These are phyloP conservation scores for Pseudogymnoascus sp. DNA, from an alignment of 2,329 filamentous ascomycete genomes.

Conservation along the genomic window DNA sequence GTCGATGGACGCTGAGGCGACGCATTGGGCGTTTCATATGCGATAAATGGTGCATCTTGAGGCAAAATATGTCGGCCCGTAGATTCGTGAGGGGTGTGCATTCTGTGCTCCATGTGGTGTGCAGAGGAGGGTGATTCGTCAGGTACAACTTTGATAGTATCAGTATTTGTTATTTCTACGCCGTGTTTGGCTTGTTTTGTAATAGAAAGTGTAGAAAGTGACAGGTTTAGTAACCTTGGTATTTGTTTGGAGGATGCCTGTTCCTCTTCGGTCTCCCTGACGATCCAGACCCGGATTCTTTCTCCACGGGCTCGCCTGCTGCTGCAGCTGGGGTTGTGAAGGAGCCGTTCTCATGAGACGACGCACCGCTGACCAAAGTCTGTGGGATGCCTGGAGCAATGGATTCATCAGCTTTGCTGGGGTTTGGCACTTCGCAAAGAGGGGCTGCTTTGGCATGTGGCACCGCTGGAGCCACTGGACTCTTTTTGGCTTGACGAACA, in stretches of 20 bases:
- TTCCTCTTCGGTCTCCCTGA: neutral
- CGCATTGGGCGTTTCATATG: neutral
- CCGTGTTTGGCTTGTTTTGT: neutral
- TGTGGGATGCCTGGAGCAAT: neutral
- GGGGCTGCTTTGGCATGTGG: neutral
- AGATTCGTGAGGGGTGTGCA: neutral
- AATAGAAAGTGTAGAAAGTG: neutral
- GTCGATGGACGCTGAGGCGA: neutral
- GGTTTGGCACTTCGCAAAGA: neutral
- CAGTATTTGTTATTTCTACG: neutral
- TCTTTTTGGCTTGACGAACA: neutral
- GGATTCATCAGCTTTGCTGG: slow-evolving; percentile 1
- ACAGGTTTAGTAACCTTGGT: slow-evolving; percentile 2
- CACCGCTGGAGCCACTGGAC: neutral
- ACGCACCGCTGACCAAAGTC: slow-evolving; percentile 3
- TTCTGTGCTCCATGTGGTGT: neutral
- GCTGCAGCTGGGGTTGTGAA: neutral
- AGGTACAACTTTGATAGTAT: neutral
- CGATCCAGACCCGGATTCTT: neutral
- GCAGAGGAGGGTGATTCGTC: neutral
- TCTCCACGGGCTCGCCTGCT: neutral
- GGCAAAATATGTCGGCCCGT: neutral
- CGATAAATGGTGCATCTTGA: slow-evolving; percentile 1
- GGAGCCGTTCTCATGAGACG: neutral
- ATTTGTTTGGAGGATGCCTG: slow-evolving; percentile 4